Conservation (phyloP, 768 basidiomycete genomes). For the Pisolithus tinctorius region DNA sequence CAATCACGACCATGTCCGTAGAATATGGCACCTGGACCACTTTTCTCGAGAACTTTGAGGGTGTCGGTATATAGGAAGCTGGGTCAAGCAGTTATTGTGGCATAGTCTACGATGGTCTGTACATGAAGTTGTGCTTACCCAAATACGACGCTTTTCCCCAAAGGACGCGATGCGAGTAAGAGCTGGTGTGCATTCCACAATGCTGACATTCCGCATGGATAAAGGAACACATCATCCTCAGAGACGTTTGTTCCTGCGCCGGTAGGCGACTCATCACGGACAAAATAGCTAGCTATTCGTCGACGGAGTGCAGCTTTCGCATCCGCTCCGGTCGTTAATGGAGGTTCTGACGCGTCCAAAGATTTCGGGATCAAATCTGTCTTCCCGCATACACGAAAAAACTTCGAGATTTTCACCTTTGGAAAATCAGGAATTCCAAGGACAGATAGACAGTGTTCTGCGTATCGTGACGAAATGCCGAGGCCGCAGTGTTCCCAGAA, state of each 20-base stretch:
- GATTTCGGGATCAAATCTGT: slow-evolving; percentile 45
- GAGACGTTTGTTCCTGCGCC: slow-evolving; percentile 62
- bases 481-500: slow-evolving; percentile 96
- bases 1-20: slow-evolving; percentile 71
- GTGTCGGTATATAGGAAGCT: slow-evolving; percentile 97
- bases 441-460: slow-evolving; percentile 73
- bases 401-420: slow-evolving; percentile 25
- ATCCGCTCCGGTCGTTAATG: slow-evolving; percentile 58
- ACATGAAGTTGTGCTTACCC: slow-evolving; percentile 49
- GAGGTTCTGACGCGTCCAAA: slow-evolving; percentile 46
- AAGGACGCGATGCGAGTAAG: slow-evolving; percentile 40
- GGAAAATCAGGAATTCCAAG: slow-evolving; percentile 31
- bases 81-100: not conserved
- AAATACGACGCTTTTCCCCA: slow-evolving; percentile 85
- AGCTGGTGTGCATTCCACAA: slow-evolving; percentile 89
- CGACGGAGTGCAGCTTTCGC: slow-evolving; percentile 83
- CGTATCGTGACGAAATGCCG: slow-evolving; percentile 85
- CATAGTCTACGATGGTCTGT: not conserved
- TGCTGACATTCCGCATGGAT: slow-evolving; percentile 84
- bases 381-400: slow-evolving; percentile 19
- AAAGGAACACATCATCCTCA: slow-evolving; percentile 87
- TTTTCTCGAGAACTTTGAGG: slow-evolving; percentile 87
- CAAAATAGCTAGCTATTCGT: slow-evolving; percentile 79
- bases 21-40: slow-evolving; percentile 92
- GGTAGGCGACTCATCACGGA: slow-evolving; percentile 66